Conservation (phyloP, 179 eudicot species). For the Beta macrorhiza region DNA sequence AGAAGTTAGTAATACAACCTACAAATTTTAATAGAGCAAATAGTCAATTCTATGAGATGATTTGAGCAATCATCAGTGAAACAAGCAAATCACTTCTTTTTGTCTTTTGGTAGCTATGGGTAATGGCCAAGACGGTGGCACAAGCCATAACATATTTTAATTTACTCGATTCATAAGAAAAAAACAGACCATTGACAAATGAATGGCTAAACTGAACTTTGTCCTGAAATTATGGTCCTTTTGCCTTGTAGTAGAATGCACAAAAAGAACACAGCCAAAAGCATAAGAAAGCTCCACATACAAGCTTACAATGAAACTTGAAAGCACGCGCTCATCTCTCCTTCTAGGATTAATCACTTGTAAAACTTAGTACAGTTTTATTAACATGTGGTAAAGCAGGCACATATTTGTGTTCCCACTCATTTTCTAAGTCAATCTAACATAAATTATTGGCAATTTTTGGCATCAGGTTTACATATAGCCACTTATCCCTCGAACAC, state of each 20-base stretch:
- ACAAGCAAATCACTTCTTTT: background rate
- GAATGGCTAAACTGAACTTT: background rate
- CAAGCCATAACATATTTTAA: background rate
- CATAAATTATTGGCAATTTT: background rate
- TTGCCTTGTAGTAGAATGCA: background rate
- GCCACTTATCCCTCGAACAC: background rate
- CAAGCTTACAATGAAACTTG: too few species aligned
- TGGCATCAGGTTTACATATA: background rate
- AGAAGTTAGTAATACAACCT: background rate
- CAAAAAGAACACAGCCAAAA: background rate
- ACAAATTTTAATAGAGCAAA: background rate
- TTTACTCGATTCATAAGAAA: background rate
- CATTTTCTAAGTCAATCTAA: background rate
- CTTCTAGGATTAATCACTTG: background rate
- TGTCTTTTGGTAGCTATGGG: background rate
- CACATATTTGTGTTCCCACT: background rate
- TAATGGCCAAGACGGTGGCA: background rate
- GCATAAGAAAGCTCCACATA: background rate
- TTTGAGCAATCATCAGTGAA: background rate
- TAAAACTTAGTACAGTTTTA: background rate
- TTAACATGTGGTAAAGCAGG: background rate
- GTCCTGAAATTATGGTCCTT: background rate
- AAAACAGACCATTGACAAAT: background rate
- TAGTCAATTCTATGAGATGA: background rate
- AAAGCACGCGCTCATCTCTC: background rate